Evolutionary conservation across 441 rosid species (phyloP).

Genomic region (Syzygium syzygioides): DNA sequence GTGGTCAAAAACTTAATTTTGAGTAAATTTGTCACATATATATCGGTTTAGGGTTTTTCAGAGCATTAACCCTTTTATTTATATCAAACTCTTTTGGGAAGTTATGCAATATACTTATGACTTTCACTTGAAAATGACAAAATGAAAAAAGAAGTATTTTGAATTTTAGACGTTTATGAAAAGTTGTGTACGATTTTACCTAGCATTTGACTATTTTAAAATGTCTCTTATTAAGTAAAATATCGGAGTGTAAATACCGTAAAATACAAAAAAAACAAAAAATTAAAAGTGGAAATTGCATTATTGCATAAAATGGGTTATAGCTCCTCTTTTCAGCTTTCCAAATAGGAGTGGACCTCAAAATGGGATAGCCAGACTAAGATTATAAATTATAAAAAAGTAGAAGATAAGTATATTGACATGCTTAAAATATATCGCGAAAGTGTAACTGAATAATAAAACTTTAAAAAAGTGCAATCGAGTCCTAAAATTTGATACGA

Average conservation of each 20-base stretch:
- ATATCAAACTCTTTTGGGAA: not conserved
- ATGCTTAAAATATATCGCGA: no score
- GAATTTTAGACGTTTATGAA: not conserved
- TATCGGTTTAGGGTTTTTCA: no score
- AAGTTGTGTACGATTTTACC: not conserved
- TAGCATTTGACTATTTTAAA: not conserved
- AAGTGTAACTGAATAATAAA: no score
- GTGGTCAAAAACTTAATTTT: no score
- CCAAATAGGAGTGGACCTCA: not conserved
- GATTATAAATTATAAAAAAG: no score
- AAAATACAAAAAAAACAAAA: not conserved
- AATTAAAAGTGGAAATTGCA: not conserved
- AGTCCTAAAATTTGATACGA: no score
- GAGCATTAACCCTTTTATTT: not conserved
- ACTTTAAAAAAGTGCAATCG: no score
- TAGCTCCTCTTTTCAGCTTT: not conserved
- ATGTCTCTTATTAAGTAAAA: not conserved
- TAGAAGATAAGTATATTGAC: no score
- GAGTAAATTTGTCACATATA: no score
- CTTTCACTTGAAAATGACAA: not conserved
- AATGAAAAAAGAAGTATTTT: not conserved
- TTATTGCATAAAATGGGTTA: not conserved
- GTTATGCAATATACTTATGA: not conserved
- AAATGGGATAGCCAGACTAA: not conserved
- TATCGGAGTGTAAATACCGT: not conserved